Percentiles rank a stretch among this genome's conserved stretches.
phyloP scores from a whole-genome alignment of 1,284 basidiomycete genomes.

The Cutaneotrichosporon mucoides region DNA sequence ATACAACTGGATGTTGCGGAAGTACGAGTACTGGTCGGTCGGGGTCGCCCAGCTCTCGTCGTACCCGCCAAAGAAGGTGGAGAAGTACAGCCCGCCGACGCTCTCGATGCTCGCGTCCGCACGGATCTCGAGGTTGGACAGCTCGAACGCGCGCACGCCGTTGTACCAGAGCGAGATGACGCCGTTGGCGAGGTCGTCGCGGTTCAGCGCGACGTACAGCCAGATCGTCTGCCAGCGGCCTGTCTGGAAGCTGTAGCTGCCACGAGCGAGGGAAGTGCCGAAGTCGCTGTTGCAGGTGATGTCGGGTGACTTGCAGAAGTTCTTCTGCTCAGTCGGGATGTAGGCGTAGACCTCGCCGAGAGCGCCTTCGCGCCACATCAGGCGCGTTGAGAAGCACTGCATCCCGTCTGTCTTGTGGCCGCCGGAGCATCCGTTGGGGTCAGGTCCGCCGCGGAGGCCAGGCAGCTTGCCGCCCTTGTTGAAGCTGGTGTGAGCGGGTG shows the following conservation, averaged over 20 bases:
- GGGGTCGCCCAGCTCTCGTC: slow-evolving; percentile 44
- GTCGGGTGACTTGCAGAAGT: slow-evolving; percentile 32
- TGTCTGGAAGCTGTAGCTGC: slow-evolving; percentile 39
- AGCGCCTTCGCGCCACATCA: slow-evolving; percentile 48
- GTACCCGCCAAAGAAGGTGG: slow-evolving; percentile 50
- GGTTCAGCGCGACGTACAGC: slow-evolving; percentile 47
- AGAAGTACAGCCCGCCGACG: slow-evolving; percentile 46
- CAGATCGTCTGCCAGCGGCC: slow-evolving; percentile 47
- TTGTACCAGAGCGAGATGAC: slow-evolving; percentile 44
- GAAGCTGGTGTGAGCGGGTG: slow-evolving; percentile 6
- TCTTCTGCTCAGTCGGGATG: slow-evolving; percentile 35
- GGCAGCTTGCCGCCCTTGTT: slow-evolving; percentile 50
- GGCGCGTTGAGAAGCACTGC: slow-evolving; percentile 46
- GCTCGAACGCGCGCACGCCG: slow-evolving; percentile 37
- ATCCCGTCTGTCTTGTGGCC: slow-evolving; percentile 45
- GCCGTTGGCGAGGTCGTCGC: slow-evolving; percentile 40
- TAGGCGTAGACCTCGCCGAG: slow-evolving; percentile 51
- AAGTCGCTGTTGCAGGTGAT: slow-evolving; percentile 48
- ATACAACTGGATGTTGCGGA: slow-evolving; percentile 41
- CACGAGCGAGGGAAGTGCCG: slow-evolving; percentile 47
- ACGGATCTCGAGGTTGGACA: slow-evolving; percentile 44
- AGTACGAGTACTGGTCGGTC: slow-evolving; percentile 45
- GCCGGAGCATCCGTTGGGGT: slow-evolving; percentile 44
- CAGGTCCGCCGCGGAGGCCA: slow-evolving; percentile 46
- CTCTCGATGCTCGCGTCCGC: slow-evolving; percentile 26